phyloP scores from a whole-genome alignment of 208 protist genomes.

The Herpetomonas samuelpessoai region DNA sequence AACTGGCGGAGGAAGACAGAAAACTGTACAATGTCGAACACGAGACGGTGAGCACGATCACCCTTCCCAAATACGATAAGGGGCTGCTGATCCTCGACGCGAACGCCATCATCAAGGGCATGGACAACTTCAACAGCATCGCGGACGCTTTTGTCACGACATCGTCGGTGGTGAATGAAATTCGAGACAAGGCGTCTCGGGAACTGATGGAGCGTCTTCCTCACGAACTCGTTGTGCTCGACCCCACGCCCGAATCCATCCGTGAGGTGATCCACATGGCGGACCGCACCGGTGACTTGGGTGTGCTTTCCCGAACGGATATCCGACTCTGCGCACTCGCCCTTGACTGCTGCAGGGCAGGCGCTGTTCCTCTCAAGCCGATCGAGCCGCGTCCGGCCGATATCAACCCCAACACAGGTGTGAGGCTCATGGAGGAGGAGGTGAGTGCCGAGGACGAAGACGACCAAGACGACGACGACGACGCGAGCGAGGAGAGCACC shows the following conservation, averaged over 20 bases:
- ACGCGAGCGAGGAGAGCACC: constrained; percentile 10
- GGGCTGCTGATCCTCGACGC: constrained; percentile 83
- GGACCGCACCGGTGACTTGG: constrained; percentile 88
- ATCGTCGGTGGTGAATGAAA: constrained; percentile 79
- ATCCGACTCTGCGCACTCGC: constrained; percentile 86
- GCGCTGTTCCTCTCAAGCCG: constrained; percentile 26
- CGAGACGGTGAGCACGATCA: constrained; percentile 22
- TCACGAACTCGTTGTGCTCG: constrained; percentile 52
- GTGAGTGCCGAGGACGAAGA: constrained; percentile 19
- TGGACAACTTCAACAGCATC: constrained; percentile 57
- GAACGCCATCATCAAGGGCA: constrained; percentile 88
- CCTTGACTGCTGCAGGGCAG: constrained; percentile 69
- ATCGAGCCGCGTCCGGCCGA: constrained; percentile 59
- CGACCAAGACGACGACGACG: constrained; percentile 19
- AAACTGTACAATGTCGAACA: constrained; percentile 28
- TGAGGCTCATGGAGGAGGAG: constrained; percentile 13
- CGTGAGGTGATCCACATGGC: constrained; percentile 63
- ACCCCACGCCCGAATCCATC: constrained; percentile 66
- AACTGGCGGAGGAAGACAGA: constrained; percentile 17
- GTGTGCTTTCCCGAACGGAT: constrained; percentile 88
- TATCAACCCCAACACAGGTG: constrained; percentile 37
- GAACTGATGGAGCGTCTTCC: constrained; percentile 72
- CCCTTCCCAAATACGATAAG: constrained; percentile 56
- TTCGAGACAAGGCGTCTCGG: constrained; percentile 67
- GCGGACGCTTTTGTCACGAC: constrained; percentile 85